Evolutionary conservation across 75 land plant species (phyloP), one percentile per base, ranked within the genome.

Genomic region (Cunninghamia lanceolata): DNA sequence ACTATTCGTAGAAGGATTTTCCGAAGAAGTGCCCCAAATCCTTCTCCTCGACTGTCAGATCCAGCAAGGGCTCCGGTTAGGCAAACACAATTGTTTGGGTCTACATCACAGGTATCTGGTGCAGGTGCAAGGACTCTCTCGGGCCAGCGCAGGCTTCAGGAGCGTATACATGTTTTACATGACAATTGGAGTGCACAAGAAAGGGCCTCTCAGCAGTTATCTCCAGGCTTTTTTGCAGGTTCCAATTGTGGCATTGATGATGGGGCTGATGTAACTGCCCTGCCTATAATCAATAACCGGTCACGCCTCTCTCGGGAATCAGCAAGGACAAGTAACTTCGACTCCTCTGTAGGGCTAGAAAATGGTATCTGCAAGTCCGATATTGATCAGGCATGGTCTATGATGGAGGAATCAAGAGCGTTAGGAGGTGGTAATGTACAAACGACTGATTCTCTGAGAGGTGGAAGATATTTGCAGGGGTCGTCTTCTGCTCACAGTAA

Each of bases 111-210:
- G 34, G 42, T 47, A 30, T 87, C 91, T 79, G 89, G 87, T 84
- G 88, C 86, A 34, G 90, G 90, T 30, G 94, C 93, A 45, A 89
- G 91, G 76, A 97, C 98, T 70, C 56, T 96, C 10, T 90, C 91
- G 43, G 90, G 89, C 5, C 93, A 96, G 80, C 95, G 95, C 9
- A 87, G 89, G 81, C 85, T 97, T 47, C 94, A 91, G 28, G 91
- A 91, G 40, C 89, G 92, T 43, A 90, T 97, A 68, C 91, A 95
- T 15, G 56, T 89, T 79, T 42, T 96, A 30, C 90, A 88, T 63
- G 83, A 79, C 75, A 86, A 89, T 75, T 90, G 90, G 91, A 83
- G 66, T 45, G 85, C 75, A 42, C 79, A 54, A 19, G 84, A 86
- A 56, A 90, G 85, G 42, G 91, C 90, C 66, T 87, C 68, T 45